Conservation (phyloP, 257 asterid genomes). For the Solanum tacnaense region DNA sequence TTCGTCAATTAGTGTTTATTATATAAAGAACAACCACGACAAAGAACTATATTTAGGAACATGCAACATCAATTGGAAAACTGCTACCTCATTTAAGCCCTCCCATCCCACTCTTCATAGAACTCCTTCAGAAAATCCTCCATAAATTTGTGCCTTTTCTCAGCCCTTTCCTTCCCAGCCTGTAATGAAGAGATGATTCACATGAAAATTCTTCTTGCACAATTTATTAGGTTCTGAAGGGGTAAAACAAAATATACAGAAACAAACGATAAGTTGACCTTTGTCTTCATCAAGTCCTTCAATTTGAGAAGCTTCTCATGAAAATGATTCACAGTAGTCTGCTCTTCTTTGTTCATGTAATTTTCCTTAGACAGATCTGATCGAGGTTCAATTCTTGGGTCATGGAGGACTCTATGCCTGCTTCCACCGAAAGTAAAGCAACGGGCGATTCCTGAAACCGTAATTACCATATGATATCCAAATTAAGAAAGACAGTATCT, state of each 20-base stretch:
- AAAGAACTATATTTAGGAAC: not conserved
- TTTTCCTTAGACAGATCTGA: constrained; percentile 65
- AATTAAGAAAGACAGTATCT: not conserved
- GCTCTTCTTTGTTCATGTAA: constrained; percentile 86
- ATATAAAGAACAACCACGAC: not conserved
- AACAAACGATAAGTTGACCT: not conserved
- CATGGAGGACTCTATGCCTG: constrained; percentile 61
- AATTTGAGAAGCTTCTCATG: constrained; percentile 91
- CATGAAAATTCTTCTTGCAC: not conserved
- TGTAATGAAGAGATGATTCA: constrained; percentile 14
- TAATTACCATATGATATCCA: not conserved
- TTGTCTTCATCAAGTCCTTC: constrained; percentile 73
- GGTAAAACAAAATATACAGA: not conserved
- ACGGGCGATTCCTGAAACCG: constrained; percentile 71
- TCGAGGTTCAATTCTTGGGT: constrained; percentile 67
- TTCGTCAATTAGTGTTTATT: not conserved
- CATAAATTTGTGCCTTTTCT: constrained; percentile 83
- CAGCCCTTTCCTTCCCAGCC: constrained; percentile 86
- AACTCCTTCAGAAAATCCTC: constrained; percentile 73
- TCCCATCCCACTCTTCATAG: constrained; percentile 84
- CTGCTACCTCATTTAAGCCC: constrained; percentile 40
- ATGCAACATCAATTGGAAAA: not conserved
- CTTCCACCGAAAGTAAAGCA: constrained; percentile 95
- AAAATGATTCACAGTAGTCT: constrained; percentile 87
- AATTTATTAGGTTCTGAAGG: not conserved